Percentiles rank a stretch among this genome's conserved stretches.
phyloP scores from a whole-genome alignment of 768 basidiomycete species.

The Pisolithus marmoratus region DNA sequence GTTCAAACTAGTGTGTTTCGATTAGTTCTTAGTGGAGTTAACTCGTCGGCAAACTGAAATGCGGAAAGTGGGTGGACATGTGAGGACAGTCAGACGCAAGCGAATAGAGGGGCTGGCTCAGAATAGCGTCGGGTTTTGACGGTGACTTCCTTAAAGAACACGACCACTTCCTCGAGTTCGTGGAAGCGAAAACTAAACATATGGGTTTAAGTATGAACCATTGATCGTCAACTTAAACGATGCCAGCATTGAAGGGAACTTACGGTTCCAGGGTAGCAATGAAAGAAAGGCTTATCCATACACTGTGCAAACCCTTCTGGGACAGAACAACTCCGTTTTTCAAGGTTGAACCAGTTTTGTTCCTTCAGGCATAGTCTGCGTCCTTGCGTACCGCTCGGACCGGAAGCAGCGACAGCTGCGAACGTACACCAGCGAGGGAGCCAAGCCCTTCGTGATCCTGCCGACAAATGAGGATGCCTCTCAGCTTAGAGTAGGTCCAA shows the following conservation, averaged over 20 bases:
- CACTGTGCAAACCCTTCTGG: conserved; percentile 61
- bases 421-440: background rate
- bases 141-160: conserved; percentile 57
- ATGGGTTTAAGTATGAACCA: conserved; percentile 24
- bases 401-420: conserved; percentile 8
- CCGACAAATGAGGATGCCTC: conserved; percentile 55
- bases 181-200: conserved; percentile 55
- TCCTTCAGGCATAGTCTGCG: conserved; percentile 26
- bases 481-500: conserved; percentile 58
- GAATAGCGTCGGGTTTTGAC: conserved; percentile 42
- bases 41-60: conserved; percentile 12
- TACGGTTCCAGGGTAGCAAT: conserved; percentile 82
- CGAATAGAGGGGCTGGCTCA: conserved; percentile 12
- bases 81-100: background rate
- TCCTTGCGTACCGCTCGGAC: conserved; percentile 9
- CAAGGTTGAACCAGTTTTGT: conserved; percentile 59
- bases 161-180: conserved; percentile 53
- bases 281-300: conserved; percentile 88
- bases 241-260: conserved; percentile 24
- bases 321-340: conserved; percentile 53
- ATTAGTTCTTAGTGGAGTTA: conserved; percentile 20
- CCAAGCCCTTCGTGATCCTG: conserved; percentile 25
- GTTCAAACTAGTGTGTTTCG: conserved; percentile 10
- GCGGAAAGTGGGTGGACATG: background rate
- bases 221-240: background rate